A percentile compares a stretch with the other conserved stretches of the same genome.
Evolutionary conservation across 2,329 filamentous ascomycete genomes (phyloP).

Genomic region (Alternaria atra): DNA sequence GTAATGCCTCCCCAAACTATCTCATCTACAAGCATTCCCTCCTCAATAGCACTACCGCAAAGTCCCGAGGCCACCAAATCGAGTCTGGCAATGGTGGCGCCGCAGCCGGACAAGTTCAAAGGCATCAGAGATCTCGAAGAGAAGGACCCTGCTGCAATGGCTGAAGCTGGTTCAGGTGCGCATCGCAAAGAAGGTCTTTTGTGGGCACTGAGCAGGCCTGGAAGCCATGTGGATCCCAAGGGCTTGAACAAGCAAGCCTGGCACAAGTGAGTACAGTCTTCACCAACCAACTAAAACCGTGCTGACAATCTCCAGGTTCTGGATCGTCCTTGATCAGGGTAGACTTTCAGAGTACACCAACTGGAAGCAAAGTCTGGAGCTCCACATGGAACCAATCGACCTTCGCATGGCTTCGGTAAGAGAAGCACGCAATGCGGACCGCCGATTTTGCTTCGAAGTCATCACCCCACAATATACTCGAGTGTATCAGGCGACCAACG

Average conservation of each 20-base stretch:
- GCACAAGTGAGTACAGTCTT: constrained; percentile 81
- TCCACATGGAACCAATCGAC: constrained; percentile 98
- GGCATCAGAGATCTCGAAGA: constrained; percentile 94
- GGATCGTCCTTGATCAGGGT: constrained; percentile 97
- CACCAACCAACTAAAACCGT: neutral
- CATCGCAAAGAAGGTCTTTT: constrained; percentile 92
- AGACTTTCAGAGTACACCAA: constrained; percentile 98
- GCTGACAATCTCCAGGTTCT: constrained; percentile 72
- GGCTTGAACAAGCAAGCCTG: constrained; percentile 96
- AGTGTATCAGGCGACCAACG: constrained; percentile 96
- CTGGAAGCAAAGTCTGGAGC: constrained; percentile 96
- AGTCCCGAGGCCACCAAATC: constrained; percentile 42
- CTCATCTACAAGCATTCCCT: constrained; percentile 36
- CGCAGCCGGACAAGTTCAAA: constrained; percentile 74
- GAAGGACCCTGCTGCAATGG: constrained; percentile 61
- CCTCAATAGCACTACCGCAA: constrained; percentile 35
- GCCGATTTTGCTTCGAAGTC: constrained; percentile 97
- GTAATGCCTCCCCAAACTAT: constrained; percentile 40
- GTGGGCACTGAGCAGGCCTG: constrained; percentile 92
- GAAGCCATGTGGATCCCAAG: constrained; percentile 93
- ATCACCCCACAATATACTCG: constrained; percentile 96
- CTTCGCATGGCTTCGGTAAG: constrained; percentile 95
- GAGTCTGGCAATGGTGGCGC: constrained; percentile 35
- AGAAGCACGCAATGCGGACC: constrained; percentile 92
- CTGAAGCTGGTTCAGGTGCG: constrained; percentile 65